Conservation (phyloP, 1,284 basidiomycete species). For the Wallemia mellicola region DNA sequence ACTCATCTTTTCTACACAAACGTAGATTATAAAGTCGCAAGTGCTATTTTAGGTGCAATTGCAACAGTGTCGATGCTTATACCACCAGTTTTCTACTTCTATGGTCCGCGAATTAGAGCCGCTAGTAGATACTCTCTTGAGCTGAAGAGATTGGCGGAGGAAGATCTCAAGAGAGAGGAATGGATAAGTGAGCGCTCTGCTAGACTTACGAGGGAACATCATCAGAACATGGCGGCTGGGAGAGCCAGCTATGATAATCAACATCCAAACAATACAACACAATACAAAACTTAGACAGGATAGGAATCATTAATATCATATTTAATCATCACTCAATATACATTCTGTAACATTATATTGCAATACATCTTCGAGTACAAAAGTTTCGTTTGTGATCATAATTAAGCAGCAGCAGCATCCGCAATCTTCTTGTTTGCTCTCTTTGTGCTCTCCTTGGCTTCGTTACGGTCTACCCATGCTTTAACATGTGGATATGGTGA, state of each 20-base stretch:
- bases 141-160: background rate
- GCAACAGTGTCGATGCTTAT: conserved; percentile 24
- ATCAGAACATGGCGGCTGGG: too few species aligned
- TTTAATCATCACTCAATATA: too few species aligned
- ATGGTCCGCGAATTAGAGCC: conserved; percentile 22
- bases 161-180: background rate
- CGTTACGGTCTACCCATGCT: background rate
- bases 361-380: too few species aligned
- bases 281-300: too few species aligned
- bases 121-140: conserved; percentile 14
- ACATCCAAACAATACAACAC: too few species aligned
- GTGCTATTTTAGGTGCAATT: conserved; percentile 14
- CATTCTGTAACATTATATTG: too few species aligned
- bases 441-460: background rate
- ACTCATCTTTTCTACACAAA: background rate
- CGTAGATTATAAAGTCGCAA: background rate
- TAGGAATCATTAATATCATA: too few species aligned
- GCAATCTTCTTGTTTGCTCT: background rate
- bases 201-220: too few species aligned
- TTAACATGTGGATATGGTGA: background rate
- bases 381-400: too few species aligned
- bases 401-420: too few species aligned
- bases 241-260: too few species aligned
- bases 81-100: conserved; percentile 31
- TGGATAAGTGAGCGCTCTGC: background rate